Evolutionary conservation across 305 asterid genomes (phyloP).

Genomic region (Solanum hybrid): DNA sequence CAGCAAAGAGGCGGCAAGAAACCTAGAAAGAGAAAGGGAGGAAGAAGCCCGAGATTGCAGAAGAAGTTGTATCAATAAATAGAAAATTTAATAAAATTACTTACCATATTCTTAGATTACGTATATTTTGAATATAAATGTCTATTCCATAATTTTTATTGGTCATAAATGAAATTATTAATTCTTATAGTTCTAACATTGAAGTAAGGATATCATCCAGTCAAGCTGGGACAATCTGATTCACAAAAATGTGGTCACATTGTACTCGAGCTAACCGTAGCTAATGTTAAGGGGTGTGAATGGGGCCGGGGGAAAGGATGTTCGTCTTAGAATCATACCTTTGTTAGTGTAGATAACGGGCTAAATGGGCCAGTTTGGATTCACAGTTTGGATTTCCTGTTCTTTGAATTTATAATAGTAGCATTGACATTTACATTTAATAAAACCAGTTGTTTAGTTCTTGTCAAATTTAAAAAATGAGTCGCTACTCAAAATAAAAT

Average conservation of each 20-base stretch:
- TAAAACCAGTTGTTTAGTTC: too few species aligned
- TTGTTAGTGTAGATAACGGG: background rate
- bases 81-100: background rate
- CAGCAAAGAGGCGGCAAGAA: background rate
- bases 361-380: background rate
- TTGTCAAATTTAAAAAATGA: background rate
- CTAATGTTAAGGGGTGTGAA: background rate
- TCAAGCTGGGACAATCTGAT: too few species aligned
- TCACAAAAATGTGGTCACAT: background rate
- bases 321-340: background rate
- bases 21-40: background rate
- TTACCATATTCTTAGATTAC: background rate
- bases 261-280: background rate
- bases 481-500: background rate
- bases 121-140: background rate
- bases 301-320: background rate
- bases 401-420: too few species aligned
- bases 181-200: too few species aligned
- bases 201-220: background rate
- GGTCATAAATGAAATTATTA: background rate
- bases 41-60: background rate
- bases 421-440: background rate
- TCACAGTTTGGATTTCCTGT: background rate
- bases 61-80: background rate
- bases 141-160: background rate